phyloP scores from a whole-genome alignment of 257 asterid genomes.

The Galeopsis tetrahit region DNA sequence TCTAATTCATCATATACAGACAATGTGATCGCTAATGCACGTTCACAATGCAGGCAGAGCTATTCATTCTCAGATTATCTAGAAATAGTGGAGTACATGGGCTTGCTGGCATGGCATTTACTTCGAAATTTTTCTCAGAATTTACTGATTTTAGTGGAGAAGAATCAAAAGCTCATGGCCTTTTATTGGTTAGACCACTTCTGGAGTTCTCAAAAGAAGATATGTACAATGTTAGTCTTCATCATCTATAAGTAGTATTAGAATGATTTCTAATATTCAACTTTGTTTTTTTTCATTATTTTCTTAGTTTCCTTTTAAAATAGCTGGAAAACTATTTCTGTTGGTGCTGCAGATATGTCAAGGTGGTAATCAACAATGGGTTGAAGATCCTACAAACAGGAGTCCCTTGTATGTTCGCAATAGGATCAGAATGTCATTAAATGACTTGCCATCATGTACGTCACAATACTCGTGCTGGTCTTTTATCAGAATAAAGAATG shows the following conservation, averaged over 20 bases:
- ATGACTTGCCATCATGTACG: slow-evolving; percentile 63
- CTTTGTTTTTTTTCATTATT: slow-evolving; percentile 1
- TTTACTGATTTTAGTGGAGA: slow-evolving; percentile 47
- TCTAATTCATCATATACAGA: neutral
- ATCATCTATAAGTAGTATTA: slow-evolving; percentile 14
- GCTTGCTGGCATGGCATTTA: slow-evolving; percentile 90
- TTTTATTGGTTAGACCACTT: slow-evolving; percentile 82
- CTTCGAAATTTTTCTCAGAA: slow-evolving; percentile 58
- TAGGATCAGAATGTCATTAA: slow-evolving; percentile 79
- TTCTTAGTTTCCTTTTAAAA: slow-evolving; percentile 31
- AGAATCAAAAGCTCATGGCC: slow-evolving; percentile 47
- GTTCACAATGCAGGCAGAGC: slow-evolving; percentile 75
- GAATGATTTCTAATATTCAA: neutral
- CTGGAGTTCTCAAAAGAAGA: slow-evolving; percentile 84
- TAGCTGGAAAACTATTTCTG: slow-evolving; percentile 17
- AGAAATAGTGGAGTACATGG: slow-evolving; percentile 94
- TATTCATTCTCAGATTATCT: slow-evolving; percentile 82
- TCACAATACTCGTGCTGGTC: slow-evolving; percentile 22
- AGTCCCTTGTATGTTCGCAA: slow-evolving; percentile 79
- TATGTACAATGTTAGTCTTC: slow-evolving; percentile 72
- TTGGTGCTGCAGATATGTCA: slow-evolving; percentile 67
- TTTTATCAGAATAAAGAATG: slow-evolving; percentile 18
- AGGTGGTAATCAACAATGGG: slow-evolving; percentile 75
- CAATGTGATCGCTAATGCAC: slow-evolving; percentile 37
- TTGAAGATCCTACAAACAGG: slow-evolving; percentile 92